Evolutionary conservation across 345 rosid species (phyloP).

Genomic region (Hibiscus syriacus): DNA sequence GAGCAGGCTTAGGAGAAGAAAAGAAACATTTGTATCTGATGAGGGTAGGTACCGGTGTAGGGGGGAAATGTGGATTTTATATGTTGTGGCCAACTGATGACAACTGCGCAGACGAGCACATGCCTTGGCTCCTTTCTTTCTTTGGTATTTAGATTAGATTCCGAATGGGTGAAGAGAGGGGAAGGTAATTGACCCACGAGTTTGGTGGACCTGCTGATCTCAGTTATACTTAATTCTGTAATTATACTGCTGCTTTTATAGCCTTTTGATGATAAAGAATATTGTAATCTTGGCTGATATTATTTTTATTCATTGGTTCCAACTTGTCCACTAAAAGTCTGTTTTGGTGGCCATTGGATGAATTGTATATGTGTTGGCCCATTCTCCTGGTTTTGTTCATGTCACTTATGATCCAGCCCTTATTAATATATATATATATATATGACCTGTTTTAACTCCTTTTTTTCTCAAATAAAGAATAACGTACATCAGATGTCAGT

Average conservation of each 20-base stretch:
- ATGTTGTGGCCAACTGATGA: conserved; percentile 13
- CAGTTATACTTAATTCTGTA: background rate
- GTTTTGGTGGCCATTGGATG: no score
- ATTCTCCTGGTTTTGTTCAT: background rate
- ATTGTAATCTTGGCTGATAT: background rate
- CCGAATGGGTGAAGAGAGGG: background rate
- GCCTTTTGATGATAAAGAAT: background rate
- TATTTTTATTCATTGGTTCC: background rate
- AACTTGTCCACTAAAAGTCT: background rate
- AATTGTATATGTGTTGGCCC: background rate
- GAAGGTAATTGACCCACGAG: background rate
- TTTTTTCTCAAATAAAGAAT: no score
- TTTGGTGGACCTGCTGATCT: background rate
- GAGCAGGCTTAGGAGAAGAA: background rate
- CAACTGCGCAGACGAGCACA: conserved; percentile 2
- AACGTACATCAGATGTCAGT: no score
- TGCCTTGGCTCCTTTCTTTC: background rate
- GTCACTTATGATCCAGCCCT: no score
- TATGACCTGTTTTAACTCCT: no score
- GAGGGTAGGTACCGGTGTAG: background rate
- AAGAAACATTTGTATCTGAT: conserved; percentile 16
- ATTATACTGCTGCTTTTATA: background rate
- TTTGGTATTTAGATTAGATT: no score
- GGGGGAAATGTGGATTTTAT: conserved; percentile 20
- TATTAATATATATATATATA: no score